A percentile compares a stretch with the other conserved stretches of the same genome.
Conservation (phyloP, 805 yeast species). For the Kuraishia borneana region DNA sequence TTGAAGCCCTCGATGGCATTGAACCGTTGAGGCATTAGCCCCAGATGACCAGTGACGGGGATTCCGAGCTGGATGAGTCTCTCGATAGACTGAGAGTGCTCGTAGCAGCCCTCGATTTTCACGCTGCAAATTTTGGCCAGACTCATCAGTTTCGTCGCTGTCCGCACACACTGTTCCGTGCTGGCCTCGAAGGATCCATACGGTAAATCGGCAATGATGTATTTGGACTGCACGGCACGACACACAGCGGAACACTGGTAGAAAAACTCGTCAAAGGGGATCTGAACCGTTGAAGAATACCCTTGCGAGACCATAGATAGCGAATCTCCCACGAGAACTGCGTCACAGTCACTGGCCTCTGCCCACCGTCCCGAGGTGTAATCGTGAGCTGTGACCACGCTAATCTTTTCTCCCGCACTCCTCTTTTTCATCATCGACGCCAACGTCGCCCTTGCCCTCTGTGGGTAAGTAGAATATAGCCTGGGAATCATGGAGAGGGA, state of each 20-base stretch:
- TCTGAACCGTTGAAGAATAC: conserved; percentile 59
- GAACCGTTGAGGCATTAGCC: conserved; percentile 83
- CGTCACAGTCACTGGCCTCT: conserved; percentile 47
- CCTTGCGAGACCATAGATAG: conserved; percentile 89
- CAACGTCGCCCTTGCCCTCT: too few species aligned
- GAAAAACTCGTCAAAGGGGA: conserved; percentile 69
- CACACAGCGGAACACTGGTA: conserved; percentile 68
- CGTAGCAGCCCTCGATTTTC: conserved; percentile 76
- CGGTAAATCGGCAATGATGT: conserved; percentile 78
- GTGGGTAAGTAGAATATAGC: too few species aligned
- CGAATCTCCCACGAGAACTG: conserved; percentile 81
- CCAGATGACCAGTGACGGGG: conserved; percentile 87
- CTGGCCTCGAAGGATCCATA: conserved; percentile 76
- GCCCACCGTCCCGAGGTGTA: conserved; percentile 66
- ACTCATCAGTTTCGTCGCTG: conserved; percentile 45
- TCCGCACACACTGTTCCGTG: conserved; percentile 47
- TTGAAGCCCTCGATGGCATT: conserved; percentile 77
- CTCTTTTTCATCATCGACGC: too few species aligned
- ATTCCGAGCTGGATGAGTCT: conserved; percentile 60
- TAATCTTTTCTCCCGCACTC: conserved; percentile 10
- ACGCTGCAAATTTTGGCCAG: conserved; percentile 56
- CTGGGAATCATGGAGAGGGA: too few species aligned
- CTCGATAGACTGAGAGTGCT: conserved; percentile 40
- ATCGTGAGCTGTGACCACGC: conserved; percentile 77
- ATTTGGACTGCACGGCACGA: conserved; percentile 55